A percentile compares a stretch with the other conserved stretches of the same genome.
phyloP scores from a whole-genome alignment of 192 early-diverging fungal genomes.

The Piromyces finnis region DNA sequence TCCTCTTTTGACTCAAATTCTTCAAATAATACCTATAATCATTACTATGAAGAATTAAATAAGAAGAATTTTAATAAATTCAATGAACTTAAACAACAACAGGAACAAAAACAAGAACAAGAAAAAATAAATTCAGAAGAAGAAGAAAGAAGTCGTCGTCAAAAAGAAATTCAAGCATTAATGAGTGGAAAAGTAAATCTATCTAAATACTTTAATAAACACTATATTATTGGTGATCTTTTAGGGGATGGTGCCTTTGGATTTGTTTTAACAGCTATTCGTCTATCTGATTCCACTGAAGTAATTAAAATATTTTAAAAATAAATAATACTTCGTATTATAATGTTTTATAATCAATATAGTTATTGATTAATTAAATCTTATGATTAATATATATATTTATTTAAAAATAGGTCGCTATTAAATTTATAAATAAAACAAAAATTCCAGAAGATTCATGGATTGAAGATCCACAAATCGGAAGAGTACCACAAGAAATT shows the following conservation, averaged over 20 bases:
- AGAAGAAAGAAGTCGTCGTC: not conserved
- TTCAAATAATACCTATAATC: not conserved
- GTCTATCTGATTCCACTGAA: not conserved
- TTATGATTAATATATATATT: no score
- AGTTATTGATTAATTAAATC: no score
- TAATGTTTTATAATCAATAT: no score
- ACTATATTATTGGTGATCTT: not conserved
- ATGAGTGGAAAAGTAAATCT: not conserved
- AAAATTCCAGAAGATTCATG: constrained; percentile 20
- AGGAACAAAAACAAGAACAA: not conserved
- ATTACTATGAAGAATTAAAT: not conserved
- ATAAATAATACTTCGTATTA: no score
- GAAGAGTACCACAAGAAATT: constrained; percentile 15
- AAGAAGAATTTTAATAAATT: not conserved
- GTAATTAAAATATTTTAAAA: not conserved
- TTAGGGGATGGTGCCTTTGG: not conserved
- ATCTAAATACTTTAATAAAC: not conserved
- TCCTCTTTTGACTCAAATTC: not conserved
- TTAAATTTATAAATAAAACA: constrained; percentile 24
- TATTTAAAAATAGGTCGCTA: constrained; percentile 13
- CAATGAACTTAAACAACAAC: not conserved
- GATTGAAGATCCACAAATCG: constrained; percentile 1
- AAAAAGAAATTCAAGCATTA: not conserved
- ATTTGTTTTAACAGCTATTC: not conserved
- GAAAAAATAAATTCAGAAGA: not conserved